Base-by-base conservation (phyloP, 1,284 basidiomycete species). In the Wallemia hederae region DNA sequence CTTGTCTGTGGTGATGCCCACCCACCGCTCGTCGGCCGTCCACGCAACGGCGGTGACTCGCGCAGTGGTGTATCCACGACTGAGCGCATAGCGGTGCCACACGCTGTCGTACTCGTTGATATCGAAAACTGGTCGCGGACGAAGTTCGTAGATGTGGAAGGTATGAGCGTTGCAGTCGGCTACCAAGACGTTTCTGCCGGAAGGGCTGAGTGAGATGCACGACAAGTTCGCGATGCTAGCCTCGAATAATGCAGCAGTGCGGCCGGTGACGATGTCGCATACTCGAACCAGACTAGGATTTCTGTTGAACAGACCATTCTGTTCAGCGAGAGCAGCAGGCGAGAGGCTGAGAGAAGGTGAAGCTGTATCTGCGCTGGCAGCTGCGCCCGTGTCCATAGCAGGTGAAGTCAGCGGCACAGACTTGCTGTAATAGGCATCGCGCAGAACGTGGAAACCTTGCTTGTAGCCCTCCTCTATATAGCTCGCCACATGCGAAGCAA, bases 21-120 rank as follows among this genome's bases (percentile, higher is more conserved):
- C 11, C 39, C 39, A 49, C n/a, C 39, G 11, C n/a, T 49, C 39
- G n/a, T 49, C 19, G 11, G 5, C 22, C 14, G 14, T 49, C 39
- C 39, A 49, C 5, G 39, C 5, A 11, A 49, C n/a, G 22, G 5
- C 5, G 3, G 5, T 7, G 3, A 49, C 39, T 5, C 39, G 39
- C 11, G 56, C 56, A 26, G 25, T 58, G 5, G 56, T 58, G 25
- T 27, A 26, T 9, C 56, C 56, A 3, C 56, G 5, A 9, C 56
- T 58, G 5, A 58, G 56, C 24, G 56, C 56, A 58, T 58, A 58
- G 9, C 56, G 11, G n/a, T 58, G 56, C 56, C 56, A 58, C 19
- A 58, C 56, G 24, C 27, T 11, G 25, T 28, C 56, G 25, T 28
- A 26, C 7, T 58, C 56, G 19, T 25, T 15, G 56, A 14, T 28